Percentiles rank a stretch among this genome's conserved stretches.
These are phyloP conservation scores for Kwoniella bestiolae DNA, from an alignment of 768 basidiomycete genomes.

Conservation along the genomic window DNA sequence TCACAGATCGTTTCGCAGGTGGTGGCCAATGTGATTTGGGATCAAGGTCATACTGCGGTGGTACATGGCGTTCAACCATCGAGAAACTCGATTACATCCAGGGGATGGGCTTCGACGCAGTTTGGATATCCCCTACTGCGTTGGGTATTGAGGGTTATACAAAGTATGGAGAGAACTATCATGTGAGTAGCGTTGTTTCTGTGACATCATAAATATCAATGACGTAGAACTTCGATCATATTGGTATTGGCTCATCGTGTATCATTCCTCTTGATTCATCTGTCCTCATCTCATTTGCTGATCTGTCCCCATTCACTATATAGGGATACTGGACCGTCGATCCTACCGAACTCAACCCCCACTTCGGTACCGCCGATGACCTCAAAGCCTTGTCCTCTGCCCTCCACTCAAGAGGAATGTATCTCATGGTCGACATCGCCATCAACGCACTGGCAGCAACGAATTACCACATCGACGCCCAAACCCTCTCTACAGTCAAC, in stretches of 20 bases:
- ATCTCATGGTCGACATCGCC: slow-evolving; percentile 57
- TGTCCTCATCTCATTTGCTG: neutral
- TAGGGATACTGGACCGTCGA: slow-evolving; percentile 54
- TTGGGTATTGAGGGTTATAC: slow-evolving; percentile 50
- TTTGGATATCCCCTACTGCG: slow-evolving; percentile 57
- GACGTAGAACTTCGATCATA: too few species aligned
- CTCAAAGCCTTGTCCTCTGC: slow-evolving; percentile 53
- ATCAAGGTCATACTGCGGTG: slow-evolving; percentile 52
- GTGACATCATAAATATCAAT: neutral
- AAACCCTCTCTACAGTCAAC: slow-evolving; percentile 26
- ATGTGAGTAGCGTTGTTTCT: slow-evolving; percentile 33
- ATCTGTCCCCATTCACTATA: too few species aligned
- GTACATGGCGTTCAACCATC: slow-evolving; percentile 48
- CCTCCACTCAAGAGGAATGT: slow-evolving; percentile 54
- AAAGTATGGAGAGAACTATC: slow-evolving; percentile 53
- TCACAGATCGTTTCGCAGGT: slow-evolving; percentile 58
- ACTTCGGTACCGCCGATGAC: slow-evolving; percentile 53
- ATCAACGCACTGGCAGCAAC: slow-evolving; percentile 37
- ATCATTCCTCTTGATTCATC: neutral
- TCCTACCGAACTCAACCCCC: slow-evolving; percentile 49
- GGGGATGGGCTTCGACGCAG: slow-evolving; percentile 56
- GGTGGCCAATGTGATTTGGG: slow-evolving; percentile 38
- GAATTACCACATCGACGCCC: slow-evolving; percentile 25
- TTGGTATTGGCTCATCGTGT: neutral
- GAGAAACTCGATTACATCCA: slow-evolving; percentile 57